phyloP scores from a whole-genome alignment of 176 grass and related monocot species.

The Ensete glaucum region DNA sequence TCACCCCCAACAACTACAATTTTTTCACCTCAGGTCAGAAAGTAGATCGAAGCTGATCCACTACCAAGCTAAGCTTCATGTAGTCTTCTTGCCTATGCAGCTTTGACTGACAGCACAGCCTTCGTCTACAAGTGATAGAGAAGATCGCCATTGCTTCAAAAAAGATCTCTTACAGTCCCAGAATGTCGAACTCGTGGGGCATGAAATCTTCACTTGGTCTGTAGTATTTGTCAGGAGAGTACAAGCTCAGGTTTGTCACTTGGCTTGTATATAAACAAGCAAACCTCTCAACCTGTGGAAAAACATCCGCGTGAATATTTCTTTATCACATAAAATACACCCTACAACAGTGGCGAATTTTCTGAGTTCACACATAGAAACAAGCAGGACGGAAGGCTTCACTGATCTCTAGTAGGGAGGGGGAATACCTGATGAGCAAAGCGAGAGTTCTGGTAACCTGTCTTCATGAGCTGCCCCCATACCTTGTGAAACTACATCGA shows the following conservation, averaged over 20 bases:
- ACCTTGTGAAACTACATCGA: conserved; percentile 81
- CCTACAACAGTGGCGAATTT: not conserved
- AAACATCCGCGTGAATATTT: not conserved
- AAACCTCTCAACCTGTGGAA: conserved; percentile 82
- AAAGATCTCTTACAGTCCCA: conserved; percentile 31
- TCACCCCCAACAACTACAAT: not conserved
- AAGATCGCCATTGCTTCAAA: not conserved
- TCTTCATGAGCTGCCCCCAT: conserved; percentile 99
- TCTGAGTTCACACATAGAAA: not conserved
- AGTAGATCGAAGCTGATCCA: not conserved
- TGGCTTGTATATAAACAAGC: conserved; percentile 91
- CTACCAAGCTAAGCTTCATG: not conserved
- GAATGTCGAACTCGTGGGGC: conserved; percentile 89
- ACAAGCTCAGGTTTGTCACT: conserved; percentile 76
- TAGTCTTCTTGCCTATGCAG: not conserved
- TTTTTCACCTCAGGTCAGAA: not conserved
- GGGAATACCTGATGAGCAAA: conserved; percentile 85
- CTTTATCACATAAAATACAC: too few relatives aligned
- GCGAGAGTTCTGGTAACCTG: conserved; percentile 94
- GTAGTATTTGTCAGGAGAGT: conserved; percentile 92
- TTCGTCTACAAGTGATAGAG: not conserved
- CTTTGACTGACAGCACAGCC: not conserved
- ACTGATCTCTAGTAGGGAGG: not conserved
- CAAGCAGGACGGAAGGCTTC: not conserved
- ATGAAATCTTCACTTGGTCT: conserved; percentile 97